phyloP scores from a whole-genome alignment of 2,329 filamentous ascomycete genomes.

The Ascochyta rabiei region DNA sequence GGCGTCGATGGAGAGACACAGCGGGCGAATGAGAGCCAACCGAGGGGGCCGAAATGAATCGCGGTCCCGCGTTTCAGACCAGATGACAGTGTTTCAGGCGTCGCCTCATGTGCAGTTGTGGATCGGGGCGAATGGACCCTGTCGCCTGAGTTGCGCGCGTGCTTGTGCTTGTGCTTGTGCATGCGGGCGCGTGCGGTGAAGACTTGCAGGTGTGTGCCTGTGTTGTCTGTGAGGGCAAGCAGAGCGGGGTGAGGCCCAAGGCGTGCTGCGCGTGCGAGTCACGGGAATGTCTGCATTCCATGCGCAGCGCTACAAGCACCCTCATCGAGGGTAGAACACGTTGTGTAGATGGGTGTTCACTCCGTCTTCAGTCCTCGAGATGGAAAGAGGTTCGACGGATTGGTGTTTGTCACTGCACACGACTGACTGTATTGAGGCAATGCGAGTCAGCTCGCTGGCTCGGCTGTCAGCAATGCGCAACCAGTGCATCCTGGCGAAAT shows the following conservation, averaged over 20 bases:
- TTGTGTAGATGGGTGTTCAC: background rate
- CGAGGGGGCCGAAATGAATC: constrained; percentile 33
- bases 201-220: background rate
- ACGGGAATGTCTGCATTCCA: background rate
- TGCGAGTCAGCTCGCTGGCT: constrained; percentile 1
- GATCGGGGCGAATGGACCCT: constrained; percentile 7
- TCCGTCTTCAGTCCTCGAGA: background rate
- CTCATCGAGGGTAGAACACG: background rate
- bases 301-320: background rate
- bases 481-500: constrained; percentile 6
- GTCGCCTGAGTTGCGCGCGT: background rate
- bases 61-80: constrained; percentile 41
- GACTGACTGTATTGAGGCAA: background rate
- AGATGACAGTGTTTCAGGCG: constrained; percentile 41
- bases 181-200: background rate
- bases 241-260: background rate
- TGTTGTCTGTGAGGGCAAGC: background rate
- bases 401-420: background rate
- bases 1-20: constrained; percentile 14
- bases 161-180: constrained; percentile 1
- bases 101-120: constrained; percentile 11
- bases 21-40: constrained; percentile 33
- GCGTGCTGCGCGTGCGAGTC: background rate
- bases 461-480: constrained; percentile 9
- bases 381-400: background rate